phyloP scores from a whole-genome alignment of 805 yeast species.

The Candida dendrica region DNA sequence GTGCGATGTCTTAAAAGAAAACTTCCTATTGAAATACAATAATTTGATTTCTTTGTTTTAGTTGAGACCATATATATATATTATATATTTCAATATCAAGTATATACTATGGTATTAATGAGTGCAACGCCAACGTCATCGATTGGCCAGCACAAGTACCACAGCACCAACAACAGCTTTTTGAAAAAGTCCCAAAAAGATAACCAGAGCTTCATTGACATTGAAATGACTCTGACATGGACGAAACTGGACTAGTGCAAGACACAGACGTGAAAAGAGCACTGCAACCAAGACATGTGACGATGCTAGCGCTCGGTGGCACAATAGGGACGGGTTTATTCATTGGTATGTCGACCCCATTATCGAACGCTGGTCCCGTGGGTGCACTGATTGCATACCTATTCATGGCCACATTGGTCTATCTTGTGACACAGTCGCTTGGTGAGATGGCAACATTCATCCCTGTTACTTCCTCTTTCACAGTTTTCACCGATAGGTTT shows the following conservation, averaged over 20 bases:
- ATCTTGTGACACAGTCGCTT: conserved; percentile 59
- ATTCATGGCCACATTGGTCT: conserved; percentile 61
- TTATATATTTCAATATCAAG: too few relatives aligned
- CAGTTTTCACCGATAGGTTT: conserved; percentile 63
- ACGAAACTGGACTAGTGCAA: conserved; percentile 19
- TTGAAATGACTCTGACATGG: background rate
- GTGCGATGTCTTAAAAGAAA: too few relatives aligned
- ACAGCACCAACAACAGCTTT: too few relatives aligned
- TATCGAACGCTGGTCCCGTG: conserved; percentile 60
- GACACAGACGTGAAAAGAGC: conserved; percentile 47
- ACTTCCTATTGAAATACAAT: too few relatives aligned
- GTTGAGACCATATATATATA: too few relatives aligned
- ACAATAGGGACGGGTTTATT: conserved; percentile 76
- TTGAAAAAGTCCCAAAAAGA: too few relatives aligned
- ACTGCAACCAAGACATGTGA: conserved; percentile 58
- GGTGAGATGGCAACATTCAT: conserved; percentile 81
- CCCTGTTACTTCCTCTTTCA: conserved; percentile 60
- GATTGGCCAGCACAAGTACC: too few relatives aligned
- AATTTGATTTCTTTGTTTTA: too few relatives aligned
- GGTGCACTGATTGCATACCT: conserved; percentile 56
- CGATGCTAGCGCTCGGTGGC: conserved; percentile 76
- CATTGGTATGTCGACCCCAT: conserved; percentile 53
- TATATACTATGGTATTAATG: too few relatives aligned
- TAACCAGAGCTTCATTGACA: too few relatives aligned
- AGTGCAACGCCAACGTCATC: too few relatives aligned